Evolutionary conservation across 163 green algal genomes (phyloP).

Genomic region (Volvox carteri): DNA sequence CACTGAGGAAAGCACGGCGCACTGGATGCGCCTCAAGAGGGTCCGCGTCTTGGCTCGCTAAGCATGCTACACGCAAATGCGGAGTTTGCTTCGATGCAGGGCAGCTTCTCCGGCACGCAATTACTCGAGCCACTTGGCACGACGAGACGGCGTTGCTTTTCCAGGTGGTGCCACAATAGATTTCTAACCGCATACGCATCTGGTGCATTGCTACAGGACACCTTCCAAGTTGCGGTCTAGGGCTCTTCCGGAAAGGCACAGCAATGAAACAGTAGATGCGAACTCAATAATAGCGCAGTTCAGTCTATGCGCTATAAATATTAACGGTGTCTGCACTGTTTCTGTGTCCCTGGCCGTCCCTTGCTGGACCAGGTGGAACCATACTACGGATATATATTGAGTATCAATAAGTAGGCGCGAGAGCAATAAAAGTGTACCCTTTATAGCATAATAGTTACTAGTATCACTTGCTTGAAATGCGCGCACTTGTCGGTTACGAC

Average conservation of each 20-base stretch:
- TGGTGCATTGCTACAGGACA: neutral
- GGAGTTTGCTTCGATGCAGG: neutral
- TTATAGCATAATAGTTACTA: neutral
- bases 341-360: neutral
- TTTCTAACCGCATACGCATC: neutral
- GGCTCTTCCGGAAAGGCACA: neutral
- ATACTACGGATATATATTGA: neutral
- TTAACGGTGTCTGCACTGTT: neutral
- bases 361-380: neutral
- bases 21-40: conserved; percentile 8
- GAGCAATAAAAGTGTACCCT: neutral
- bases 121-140: neutral
- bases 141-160: neutral
- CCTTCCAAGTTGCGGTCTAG: neutral
- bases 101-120: neutral
- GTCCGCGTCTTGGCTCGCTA: neutral
- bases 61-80: neutral
- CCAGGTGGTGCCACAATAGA: neutral
- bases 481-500: neutral
- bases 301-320: neutral
- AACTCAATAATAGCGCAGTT: neutral
- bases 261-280: neutral
- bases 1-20: conserved; percentile 4
- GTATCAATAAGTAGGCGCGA: neutral
- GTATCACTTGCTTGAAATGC: neutral